Evolutionary conservation across 2,329 filamentous ascomycete species (phyloP).

Genomic region (Colletotrichum cuscutae): DNA sequence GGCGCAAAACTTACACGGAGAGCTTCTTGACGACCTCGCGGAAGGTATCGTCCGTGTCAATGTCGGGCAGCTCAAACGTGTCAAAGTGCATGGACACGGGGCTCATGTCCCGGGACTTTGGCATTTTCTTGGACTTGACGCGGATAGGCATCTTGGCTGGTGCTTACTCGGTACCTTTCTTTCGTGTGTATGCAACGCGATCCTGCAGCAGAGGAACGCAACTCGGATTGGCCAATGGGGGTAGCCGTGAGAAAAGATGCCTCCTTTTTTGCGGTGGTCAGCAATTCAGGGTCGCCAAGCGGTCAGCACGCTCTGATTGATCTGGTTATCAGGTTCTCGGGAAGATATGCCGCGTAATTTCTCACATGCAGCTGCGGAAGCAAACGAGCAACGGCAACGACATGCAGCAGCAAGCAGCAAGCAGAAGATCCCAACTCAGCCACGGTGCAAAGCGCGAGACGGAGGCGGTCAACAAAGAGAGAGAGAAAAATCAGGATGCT

Average conservation of each 20-base stretch:
- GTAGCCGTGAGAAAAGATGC: neutral
- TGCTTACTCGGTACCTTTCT: neutral
- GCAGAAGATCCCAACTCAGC: neutral
- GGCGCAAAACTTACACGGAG: conserved; percentile 59
- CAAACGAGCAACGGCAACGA: neutral
- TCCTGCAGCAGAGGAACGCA: neutral
- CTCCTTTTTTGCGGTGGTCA: neutral
- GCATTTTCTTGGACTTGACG: conserved; percentile 46
- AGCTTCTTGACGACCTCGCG: conserved; percentile 74
- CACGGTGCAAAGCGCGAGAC: neutral
- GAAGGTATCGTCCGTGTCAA: conserved; percentile 68
- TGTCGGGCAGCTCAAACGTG: conserved; percentile 61
- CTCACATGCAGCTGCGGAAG: conserved; percentile 5
- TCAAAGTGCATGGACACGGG: conserved; percentile 47
- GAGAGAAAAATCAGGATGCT: conserved; percentile 6
- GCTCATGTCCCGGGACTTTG: conserved; percentile 45
- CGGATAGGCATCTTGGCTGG: conserved; percentile 48
- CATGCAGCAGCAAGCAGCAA: too few relatives aligned
- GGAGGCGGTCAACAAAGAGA: conserved; percentile 4
- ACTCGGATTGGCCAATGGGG: conserved; percentile 13
- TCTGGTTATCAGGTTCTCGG: too few relatives aligned
- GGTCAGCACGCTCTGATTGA: neutral
- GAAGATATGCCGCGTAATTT: neutral
- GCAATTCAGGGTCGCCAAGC: neutral
- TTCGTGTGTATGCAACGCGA: neutral